These are phyloP conservation scores for Dichotomopilus funicola DNA, from an alignment of 2,329 filamentous ascomycete species.

Conservation along the genomic window DNA sequence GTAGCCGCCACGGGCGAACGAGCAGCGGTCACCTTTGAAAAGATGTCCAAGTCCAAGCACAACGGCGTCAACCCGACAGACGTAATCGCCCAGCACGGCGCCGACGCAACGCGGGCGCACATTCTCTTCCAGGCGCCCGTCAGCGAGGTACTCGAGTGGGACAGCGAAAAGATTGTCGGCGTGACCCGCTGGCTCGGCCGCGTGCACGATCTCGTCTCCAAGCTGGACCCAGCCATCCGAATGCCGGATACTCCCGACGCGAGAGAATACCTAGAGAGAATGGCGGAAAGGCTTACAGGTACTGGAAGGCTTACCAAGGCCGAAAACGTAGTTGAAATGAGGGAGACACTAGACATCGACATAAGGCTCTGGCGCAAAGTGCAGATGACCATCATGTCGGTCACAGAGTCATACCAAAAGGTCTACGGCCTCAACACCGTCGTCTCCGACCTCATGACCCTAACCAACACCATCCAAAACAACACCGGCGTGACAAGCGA, in stretches of 20 bases:
- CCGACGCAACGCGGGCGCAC: conserved; percentile 78
- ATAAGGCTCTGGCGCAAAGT: conserved; percentile 55
- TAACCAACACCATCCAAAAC: conserved; percentile 63
- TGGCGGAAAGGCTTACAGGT: conserved; percentile 13
- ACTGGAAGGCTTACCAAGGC: too few relatives aligned
- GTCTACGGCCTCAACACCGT: conserved; percentile 77
- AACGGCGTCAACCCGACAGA: conserved; percentile 79
- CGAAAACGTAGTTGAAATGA: conserved; percentile 27
- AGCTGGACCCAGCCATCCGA: conserved; percentile 21
- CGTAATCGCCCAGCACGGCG: conserved; percentile 68
- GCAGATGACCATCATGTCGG: conserved; percentile 60
- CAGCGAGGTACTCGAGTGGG: conserved; percentile 79
- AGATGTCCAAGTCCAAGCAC: conserved; percentile 94
- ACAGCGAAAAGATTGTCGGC: conserved; percentile 73
- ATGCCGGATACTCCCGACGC: conserved; percentile 10
- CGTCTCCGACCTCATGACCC: conserved; percentile 73
- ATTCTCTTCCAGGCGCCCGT: conserved; percentile 86
- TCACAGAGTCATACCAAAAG: conserved; percentile 61
- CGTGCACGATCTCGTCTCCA: conserved; percentile 51
- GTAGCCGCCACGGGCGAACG: conserved; percentile 54
- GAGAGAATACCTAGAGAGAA: conserved; percentile 33
- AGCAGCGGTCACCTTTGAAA: conserved; percentile 67
- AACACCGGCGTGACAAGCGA: conserved; percentile 34
- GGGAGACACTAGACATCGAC: conserved; percentile 37
- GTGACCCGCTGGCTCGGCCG: conserved; percentile 74